These are phyloP conservation scores for Quercus lobata DNA, from an alignment of 331 rosid species.

Conservation along the genomic window DNA sequence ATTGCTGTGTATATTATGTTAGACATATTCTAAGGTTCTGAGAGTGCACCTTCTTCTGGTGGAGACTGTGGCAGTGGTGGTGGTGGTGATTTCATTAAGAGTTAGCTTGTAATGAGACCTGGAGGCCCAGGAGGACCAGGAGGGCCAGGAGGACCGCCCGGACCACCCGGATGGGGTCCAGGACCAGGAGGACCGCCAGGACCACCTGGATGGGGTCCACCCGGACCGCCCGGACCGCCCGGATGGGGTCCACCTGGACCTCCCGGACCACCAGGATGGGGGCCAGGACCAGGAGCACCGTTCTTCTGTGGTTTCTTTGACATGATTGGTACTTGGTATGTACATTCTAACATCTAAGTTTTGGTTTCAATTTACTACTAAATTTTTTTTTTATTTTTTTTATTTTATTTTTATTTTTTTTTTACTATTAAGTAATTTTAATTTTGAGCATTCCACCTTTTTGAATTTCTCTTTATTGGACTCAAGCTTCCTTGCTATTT, in stretches of 20 bases:
- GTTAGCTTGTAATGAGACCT: slow-evolving; percentile 31
- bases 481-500: too few relatives aligned
- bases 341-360: not conserved
- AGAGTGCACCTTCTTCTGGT: not conserved
- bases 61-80: not conserved
- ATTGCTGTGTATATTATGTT: not conserved
- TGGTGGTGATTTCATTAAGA: not conserved
- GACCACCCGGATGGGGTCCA: slow-evolving; percentile 14
- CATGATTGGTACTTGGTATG: slow-evolving; percentile 44
- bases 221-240: not conserved
- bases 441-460: not conserved
- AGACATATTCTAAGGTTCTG: not conserved
- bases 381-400: not conserved
- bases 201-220: slow-evolving; percentile 16
- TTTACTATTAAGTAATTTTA: not conserved
- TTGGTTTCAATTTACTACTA: too few relatives aligned
- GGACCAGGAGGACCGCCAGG: slow-evolving; percentile 29
- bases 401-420: too few relatives aligned
- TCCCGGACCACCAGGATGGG: slow-evolving; percentile 13
- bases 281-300: slow-evolving; percentile 26
- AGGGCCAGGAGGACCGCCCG: slow-evolving; percentile 28
- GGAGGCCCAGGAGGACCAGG: slow-evolving; percentile 41
- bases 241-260: not conserved
- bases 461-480: too few relatives aligned
- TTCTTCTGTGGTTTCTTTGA: slow-evolving; percentile 43